phyloP scores from a whole-genome alignment of 208 protist genomes.

The Tritrichomonas musculus region DNA sequence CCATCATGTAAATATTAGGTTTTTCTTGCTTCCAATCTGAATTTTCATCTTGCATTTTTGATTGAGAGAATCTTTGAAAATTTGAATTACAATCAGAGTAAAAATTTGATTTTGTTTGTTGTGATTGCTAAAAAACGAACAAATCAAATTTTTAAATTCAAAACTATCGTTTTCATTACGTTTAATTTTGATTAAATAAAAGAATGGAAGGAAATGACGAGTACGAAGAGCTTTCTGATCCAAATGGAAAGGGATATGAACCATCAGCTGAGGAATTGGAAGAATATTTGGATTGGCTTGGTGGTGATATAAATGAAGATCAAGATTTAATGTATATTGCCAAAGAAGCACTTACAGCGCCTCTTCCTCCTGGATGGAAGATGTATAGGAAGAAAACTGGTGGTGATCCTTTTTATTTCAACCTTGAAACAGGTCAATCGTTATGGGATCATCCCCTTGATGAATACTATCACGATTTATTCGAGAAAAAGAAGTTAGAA shows the following conservation, averaged over 20 bases:
- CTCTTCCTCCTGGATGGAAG: neutral
- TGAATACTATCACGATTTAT: neutral
- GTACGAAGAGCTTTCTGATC: neutral
- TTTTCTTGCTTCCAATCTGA: no score
- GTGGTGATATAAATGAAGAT: neutral
- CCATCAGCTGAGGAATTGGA: neutral
- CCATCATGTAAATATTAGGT: no score
- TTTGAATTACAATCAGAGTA: no score
- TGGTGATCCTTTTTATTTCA: conserved; percentile 31
- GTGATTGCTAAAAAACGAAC: no score
- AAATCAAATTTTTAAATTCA: no score
- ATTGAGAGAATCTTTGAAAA: no score
- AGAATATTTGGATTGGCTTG: neutral
- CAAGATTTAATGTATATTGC: conserved; percentile 8
- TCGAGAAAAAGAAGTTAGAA: neutral
- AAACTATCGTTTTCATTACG: no score
- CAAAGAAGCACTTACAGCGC: neutral
- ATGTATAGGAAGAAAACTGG: neutral
- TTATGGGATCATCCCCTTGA: conserved; percentile 32
- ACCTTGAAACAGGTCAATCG: neutral
- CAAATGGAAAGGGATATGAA: neutral
- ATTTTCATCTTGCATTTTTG: no score
- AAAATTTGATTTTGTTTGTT: no score
- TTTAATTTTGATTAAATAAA: no score
- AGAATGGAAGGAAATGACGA: neutral